phyloP scores from a whole-genome alignment of 495 filamentous ascomycete genomes.

The Penicillium subrubescens region DNA sequence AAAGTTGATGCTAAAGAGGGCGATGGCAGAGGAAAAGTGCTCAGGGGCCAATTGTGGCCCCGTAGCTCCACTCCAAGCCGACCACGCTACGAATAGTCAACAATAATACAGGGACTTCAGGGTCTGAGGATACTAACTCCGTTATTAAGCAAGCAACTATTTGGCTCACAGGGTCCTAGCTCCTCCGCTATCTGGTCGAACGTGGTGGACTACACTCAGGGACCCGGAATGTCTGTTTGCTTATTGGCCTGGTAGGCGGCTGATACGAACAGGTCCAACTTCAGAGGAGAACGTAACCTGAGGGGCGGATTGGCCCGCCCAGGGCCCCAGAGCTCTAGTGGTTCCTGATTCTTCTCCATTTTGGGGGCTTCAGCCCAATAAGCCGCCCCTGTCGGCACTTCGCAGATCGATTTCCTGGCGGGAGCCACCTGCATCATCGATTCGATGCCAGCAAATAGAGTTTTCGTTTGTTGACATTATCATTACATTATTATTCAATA shows the following conservation, averaged over 20 bases:
- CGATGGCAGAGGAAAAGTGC: not conserved
- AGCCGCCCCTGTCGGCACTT: not conserved
- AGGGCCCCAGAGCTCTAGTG: not conserved
- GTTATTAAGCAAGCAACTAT: not conserved
- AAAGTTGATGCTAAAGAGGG: not conserved
- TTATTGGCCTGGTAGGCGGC: not conserved
- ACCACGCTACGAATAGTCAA: not conserved
- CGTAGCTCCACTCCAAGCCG: not conserved
- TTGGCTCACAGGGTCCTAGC: not conserved
- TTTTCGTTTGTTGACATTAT: constrained; percentile 2
- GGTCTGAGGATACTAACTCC: not conserved
- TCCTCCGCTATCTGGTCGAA: not conserved
- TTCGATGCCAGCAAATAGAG: not conserved
- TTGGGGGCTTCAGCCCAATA: not conserved
- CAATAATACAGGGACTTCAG: not conserved
- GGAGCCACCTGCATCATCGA: constrained; percentile 17
- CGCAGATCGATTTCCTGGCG: constrained; percentile 3
- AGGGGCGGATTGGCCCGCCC: not conserved
- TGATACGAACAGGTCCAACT: not conserved
- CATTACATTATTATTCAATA: not conserved
- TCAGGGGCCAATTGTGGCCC: not conserved
- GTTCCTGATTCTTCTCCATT: not conserved
- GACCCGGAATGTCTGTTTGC: not conserved
- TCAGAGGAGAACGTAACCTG: not conserved
- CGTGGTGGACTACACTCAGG: not conserved